Percentiles rank a stretch among this genome's conserved stretches.
Evolutionary conservation across 148 eudicot species (phyloP).

Genomic region (Fagopyrum tataricum): DNA sequence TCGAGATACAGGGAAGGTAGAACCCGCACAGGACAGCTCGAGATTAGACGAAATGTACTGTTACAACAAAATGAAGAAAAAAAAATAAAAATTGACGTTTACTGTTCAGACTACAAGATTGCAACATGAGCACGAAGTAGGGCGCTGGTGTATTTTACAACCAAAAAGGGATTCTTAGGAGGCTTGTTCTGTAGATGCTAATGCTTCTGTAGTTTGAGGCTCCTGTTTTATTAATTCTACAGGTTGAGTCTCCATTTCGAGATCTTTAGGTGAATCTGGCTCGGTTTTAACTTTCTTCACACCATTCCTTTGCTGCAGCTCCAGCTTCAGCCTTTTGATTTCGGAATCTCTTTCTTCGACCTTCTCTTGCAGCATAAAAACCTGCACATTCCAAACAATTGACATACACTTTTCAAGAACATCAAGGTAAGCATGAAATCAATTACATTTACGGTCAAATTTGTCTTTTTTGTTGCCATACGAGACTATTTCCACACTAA

Average conservation of each 20-base stretch:
- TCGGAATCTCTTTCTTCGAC: constrained; percentile 67
- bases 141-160: neutral
- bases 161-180: neutral
- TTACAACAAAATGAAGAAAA: neutral
- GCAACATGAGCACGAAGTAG: neutral
- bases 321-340: constrained; percentile 53
- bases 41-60: neutral
- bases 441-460: too few relatives aligned
- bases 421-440: neutral
- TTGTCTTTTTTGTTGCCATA: too few relatives aligned
- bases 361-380: constrained; percentile 63
- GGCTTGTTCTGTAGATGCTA: neutral
- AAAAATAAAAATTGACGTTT: neutral
- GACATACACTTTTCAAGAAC: neutral
- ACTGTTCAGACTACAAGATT: neutral
- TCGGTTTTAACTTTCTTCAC: constrained; percentile 23
- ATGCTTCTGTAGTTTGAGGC: neutral
- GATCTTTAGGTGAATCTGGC: neutral
- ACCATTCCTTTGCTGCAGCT: constrained; percentile 31
- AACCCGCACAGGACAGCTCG: neutral
- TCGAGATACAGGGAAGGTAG: neutral
- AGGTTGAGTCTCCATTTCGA: neutral
- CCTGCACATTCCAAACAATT: constrained; percentile 32
- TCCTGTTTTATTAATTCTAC: neutral
- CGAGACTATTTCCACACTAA: too few relatives aligned